These are phyloP conservation scores for Phascolomyces articulosus DNA, from an alignment of 371 early-diverging fungal genomes.

Conservation along the genomic window DNA sequence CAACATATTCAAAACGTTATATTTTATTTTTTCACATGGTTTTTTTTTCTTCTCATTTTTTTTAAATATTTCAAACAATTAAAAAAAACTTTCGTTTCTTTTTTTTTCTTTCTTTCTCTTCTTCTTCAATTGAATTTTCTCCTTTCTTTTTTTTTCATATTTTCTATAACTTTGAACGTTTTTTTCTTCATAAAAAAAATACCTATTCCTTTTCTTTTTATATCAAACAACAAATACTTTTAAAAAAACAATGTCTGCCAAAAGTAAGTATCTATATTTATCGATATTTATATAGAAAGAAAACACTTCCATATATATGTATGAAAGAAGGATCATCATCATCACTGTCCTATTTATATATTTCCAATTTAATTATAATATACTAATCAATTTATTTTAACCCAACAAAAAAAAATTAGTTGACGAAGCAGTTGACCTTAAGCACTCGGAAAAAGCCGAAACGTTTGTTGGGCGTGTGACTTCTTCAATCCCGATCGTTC, in stretches of 20 bases:
- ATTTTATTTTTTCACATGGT: conserved; percentile 3
- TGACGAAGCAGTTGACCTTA: conserved; percentile 7
- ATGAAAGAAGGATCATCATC: no score
- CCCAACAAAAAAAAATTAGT: background rate
- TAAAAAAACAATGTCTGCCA: background rate
- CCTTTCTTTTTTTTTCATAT: background rate
- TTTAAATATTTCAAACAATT: background rate
- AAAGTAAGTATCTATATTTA: background rate
- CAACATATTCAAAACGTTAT: background rate
- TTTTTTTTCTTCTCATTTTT: no score
- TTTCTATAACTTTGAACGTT: background rate
- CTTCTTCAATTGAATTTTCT: background rate
- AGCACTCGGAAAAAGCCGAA: conserved; percentile 9
- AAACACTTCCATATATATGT: background rate
- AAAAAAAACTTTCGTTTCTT: background rate
- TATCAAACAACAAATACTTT: background rate
- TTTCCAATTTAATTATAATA: no score
- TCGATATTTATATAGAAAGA: background rate
- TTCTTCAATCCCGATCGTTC: conserved; percentile 65
- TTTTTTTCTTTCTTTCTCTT: background rate
- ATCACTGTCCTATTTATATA: no score
- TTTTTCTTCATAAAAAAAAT: no score
- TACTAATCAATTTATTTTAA: no score
- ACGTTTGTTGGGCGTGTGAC: conserved; percentile 55
- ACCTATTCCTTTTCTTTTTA: background rate